Evolutionary conservation across 2,329 filamentous ascomycete species (phyloP), one percentile per base, ranked within the genome.

Genomic region (Xylaria sp.): DNA sequence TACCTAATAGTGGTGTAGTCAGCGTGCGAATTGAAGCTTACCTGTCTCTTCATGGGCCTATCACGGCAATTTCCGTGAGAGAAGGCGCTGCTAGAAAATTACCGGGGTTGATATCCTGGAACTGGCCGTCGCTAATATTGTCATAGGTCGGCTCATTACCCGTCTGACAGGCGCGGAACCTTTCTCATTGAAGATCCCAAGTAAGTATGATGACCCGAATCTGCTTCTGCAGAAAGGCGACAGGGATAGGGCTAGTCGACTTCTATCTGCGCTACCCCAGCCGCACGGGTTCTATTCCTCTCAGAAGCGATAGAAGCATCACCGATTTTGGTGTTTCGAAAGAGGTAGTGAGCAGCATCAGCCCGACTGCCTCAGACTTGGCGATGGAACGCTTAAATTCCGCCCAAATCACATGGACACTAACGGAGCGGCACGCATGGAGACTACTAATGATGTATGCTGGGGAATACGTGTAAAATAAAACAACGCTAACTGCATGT

Each of bases 351-450:
- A 69, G 51, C 52, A 32, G 46, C 66, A 28, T 69, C 63, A 69
- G 66, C 66, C 46, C 51, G 28, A 37, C 37, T n/a, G 28, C 37
- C 37, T 50, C 37, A 25, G 23, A 41, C 67, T 56, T 66, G 55
- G 63, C 63, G 28, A 56, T 39, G 39, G 55, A 18, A 54, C 32
- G 32, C 34, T 51, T 58, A 52, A 54, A 55, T 66, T 69, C 63
- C 58, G 67, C 59, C 48, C 54, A 39, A 41, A 41, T 58, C 37
- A 56, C 54, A 59, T 63, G 54, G 39, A 44, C 39, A 46, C 56
- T 55, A 59, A 39, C 67, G 67, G 67, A 69, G 63, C 67, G 67
- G 67, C 67, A 63, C 67, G 67, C 63, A 63, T 63, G 67, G 63
- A 52, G 59, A 66, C 39, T 23, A 56, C 32, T 56, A 56, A 9